Percentiles rank a stretch among this genome's conserved stretches.
phyloP scores from a whole-genome alignment of 2,329 filamentous ascomycete species.

The Didymella arachidicola region DNA sequence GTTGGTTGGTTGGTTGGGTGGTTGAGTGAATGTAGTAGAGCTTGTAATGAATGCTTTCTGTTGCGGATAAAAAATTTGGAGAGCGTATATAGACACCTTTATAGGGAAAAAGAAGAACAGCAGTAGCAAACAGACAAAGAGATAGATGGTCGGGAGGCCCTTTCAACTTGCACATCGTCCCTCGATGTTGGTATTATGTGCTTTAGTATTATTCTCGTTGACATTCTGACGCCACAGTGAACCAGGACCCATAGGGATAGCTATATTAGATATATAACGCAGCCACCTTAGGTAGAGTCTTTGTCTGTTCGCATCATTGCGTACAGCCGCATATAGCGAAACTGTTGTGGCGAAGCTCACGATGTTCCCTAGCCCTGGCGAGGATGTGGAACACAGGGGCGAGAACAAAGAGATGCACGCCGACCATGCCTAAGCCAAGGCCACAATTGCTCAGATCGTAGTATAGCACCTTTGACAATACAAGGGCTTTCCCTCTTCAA shows the following conservation, averaged over 20 bases:
- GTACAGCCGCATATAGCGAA: neutral
- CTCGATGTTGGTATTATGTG: neutral
- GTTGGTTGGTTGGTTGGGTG: neutral
- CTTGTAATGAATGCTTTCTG: constrained; percentile 32
- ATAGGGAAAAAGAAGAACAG: neutral
- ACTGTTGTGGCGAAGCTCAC: neutral
- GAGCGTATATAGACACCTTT: neutral
- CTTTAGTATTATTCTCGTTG: neutral
- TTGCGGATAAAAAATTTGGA: constrained; percentile 13
- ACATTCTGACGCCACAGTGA: neutral
- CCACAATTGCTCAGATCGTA: no score
- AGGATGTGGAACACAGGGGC: neutral
- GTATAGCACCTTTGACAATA: no score
- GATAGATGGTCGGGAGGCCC: neutral
- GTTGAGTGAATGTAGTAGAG: constrained; percentile 21
- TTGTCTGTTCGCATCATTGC: neutral
- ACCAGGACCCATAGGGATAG: neutral
- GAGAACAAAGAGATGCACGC: neutral
- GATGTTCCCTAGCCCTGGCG: neutral
- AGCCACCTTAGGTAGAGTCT: neutral
- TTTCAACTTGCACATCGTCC: neutral
- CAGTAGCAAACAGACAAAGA: constrained; percentile 1
- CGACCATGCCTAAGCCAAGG: neutral
- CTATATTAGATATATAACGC: neutral
- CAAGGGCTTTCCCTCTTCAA: neutral